phyloP scores from a whole-genome alignment of 257 asterid species.

The Salvia rosmarinus region DNA sequence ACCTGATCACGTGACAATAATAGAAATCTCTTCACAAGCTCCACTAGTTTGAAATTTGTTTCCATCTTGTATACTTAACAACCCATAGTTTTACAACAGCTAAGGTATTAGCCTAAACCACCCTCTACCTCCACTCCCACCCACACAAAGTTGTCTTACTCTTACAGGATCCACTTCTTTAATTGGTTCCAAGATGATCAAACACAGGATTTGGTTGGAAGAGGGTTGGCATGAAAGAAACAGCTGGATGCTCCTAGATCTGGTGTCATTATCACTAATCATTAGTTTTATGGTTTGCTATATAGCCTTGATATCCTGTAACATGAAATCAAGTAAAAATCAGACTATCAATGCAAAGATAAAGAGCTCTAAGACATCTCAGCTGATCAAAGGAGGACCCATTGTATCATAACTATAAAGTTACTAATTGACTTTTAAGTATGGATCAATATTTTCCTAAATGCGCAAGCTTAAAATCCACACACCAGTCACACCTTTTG shows the following conservation, averaged over 20 bases:
- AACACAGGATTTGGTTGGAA: conserved; percentile 4
- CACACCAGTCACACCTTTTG: conserved; percentile 22
- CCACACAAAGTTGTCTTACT: background rate
- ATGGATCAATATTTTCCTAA: conserved; percentile 22
- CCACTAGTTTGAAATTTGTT: background rate
- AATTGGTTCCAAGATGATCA: background rate
- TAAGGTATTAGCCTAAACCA: background rate
- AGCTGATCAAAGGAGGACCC: background rate
- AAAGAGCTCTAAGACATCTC: conserved; percentile 16
- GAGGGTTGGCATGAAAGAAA: conserved; percentile 16
- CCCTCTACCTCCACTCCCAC: background rate
- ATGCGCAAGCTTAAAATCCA: conserved; percentile 16
- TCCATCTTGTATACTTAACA: background rate
- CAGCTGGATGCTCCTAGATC: conserved; percentile 17
- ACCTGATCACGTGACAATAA: background rate
- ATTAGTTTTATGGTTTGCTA: background rate
- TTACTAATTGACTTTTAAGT: conserved; percentile 1
- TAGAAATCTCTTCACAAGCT: background rate
- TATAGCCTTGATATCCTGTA: background rate
- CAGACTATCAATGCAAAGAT: background rate
- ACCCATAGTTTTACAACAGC: conserved; percentile 17
- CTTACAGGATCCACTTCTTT: conserved; percentile 8
- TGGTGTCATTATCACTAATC: background rate
- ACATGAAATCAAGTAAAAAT: conserved; percentile 26
- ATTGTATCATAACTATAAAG: conserved; percentile 3